Evolutionary conservation across 768 basidiomycete species (phyloP).

Genomic region (Coprinopsis marcescibilis): DNA sequence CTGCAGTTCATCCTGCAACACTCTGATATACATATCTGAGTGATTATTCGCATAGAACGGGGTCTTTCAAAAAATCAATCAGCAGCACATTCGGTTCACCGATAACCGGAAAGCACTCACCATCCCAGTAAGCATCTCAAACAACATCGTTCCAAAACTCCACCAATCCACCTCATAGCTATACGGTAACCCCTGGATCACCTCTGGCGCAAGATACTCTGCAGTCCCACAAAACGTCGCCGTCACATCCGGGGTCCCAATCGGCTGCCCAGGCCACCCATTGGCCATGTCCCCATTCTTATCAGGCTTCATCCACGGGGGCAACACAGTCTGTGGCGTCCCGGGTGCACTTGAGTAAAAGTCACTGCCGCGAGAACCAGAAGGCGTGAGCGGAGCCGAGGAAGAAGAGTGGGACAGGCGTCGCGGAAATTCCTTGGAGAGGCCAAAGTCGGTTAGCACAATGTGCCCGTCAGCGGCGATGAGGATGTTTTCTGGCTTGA

Average conservation of each 20-base stretch:
- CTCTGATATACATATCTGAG: slow-evolving; percentile 91
- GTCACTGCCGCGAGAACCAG: slow-evolving; percentile 40
- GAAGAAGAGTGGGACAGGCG: slow-evolving; percentile 24
- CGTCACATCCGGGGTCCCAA: slow-evolving; percentile 57
- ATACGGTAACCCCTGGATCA: slow-evolving; percentile 86
- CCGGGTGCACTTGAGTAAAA: slow-evolving; percentile 51
- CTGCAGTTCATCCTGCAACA: slow-evolving; percentile 82
- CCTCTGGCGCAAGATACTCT: slow-evolving; percentile 94
- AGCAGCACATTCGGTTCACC: slow-evolving; percentile 7
- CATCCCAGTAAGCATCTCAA: slow-evolving; percentile 94
- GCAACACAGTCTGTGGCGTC: slow-evolving; percentile 39
- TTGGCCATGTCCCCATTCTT: slow-evolving; percentile 44
- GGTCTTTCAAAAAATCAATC: slow-evolving; percentile 45
- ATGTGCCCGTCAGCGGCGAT: slow-evolving; percentile 94
- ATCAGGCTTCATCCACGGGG: slow-evolving; percentile 75
- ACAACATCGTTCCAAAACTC: slow-evolving; percentile 96
- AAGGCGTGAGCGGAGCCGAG: slow-evolving; percentile 56
- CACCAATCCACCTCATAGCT: slow-evolving; percentile 98
- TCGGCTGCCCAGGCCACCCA: slow-evolving; percentile 53
- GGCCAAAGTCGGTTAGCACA: slow-evolving; percentile 94
- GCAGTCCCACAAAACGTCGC: slow-evolving; percentile 94
- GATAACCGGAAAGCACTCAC: slow-evolving; percentile 45
- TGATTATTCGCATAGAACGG: slow-evolving; percentile 92
- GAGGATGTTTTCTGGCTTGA: slow-evolving; percentile 96
- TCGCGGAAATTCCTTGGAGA: slow-evolving; percentile 86